Evolutionary conservation across 148 eudicot genomes (phyloP), one percentile per base, ranked within the genome.

Genomic region (Vaccinium darrowii): DNA sequence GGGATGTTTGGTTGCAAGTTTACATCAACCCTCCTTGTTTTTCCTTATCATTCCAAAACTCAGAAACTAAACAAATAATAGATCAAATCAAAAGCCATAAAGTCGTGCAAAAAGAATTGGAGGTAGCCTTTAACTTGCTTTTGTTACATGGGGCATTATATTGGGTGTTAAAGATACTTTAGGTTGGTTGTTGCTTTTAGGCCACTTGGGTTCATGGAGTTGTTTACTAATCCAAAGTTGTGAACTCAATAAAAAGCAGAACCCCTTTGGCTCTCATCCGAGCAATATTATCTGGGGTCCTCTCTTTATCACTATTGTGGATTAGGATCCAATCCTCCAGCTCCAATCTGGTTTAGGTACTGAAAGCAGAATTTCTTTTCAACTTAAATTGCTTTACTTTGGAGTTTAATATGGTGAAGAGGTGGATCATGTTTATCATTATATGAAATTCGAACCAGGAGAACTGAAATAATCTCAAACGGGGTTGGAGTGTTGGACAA

Each of bases 141-240:
- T 43, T 33, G 27, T 33, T 79, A 23, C 75, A 63, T 63, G 83
- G 39, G 30, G 16, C 1, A 1, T 7, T 7, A 21, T 69, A 69
- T 69, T 69, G 74, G 74, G 14, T 0, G 16, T n/a, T 63, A 81
- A 81, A 69, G 84, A 72, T 39, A 82, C 84, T 82, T 81, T 82
- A 82, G 47, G 25, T 82, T 82, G 47, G 25, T 82, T 82, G 10
- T 50, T 67, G 84, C 60, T 67, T 51, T 82, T 50, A 3, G 77
- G 84, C 76, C 84, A 82, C 76, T 50, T 52, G 39, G 49, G 27
- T n/a, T 57, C 39, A 2, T 8, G 60, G 47, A 36, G 82, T 58
- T 80, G 12, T 49, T 82, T 7, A 65, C 51, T 49, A 81, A 56
- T 79, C 58, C 82, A 80, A 81, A 81, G 84, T 57, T 82, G 8